Base-by-base conservation (phyloP, 345 rosid genomes). In the Citrus trifoliata region DNA sequence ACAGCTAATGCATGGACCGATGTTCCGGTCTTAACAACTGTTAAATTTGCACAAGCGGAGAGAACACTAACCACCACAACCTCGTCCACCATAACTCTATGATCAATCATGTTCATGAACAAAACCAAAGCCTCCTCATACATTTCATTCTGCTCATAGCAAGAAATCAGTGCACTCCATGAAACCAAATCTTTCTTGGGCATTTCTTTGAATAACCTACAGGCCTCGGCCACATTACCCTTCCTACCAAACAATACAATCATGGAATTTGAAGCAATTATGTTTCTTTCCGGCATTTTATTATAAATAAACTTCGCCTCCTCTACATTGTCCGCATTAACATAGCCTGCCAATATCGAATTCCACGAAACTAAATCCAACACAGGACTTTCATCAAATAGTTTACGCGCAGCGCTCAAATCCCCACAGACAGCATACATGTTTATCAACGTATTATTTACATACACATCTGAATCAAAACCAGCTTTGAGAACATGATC, bases 291-390 rank as follows among this genome's bases (percentile, higher is more conserved):
- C 9, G 88, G 87, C 93, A 90, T 90, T 73, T 65, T 70, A 24
- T 66, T 76, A 72, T 81, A 90, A 25, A 90, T 59, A 74, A 13
- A 75, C 66, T 66, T 83, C 1, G 93, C 93, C 78, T 85, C 85
- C 53, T 84, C 87, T n/a, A 86, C 78, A 71, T 87, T 66, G 40
- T 83, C 89, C 16, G 24, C 38, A 40, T 73, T 82, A 79, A 88
- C 84, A 84, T 86, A 88, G 18, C 89, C 93, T 0, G 90, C 90
- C 81, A 90, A 40, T 8, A 90, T 84, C 33, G 93, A 85, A 74
- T 88, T 90, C 93, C 93, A 90, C 10, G 93, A 88, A 59, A 90
- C 90, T 7, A 73, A 72, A 78, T 90, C 93, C 87, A 80, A 42
- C 10, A 74, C 80, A 55, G 78, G 81, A 82, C 89, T 88, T 86